Base-by-base conservation (phyloP, 2,329 filamentous ascomycete species). In the Knufia fluminis region DNA sequence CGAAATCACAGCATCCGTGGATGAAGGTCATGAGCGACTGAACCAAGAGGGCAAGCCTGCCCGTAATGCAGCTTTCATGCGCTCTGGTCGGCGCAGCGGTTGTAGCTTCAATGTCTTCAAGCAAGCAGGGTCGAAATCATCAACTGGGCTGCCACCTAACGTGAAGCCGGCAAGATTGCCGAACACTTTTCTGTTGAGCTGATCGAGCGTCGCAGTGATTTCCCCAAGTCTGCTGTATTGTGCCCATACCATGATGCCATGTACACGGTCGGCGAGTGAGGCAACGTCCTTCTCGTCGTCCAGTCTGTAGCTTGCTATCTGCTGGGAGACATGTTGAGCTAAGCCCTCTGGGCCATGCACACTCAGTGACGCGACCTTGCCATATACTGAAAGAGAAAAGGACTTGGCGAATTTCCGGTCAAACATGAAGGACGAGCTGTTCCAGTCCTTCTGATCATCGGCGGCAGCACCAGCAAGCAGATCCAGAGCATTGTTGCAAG, bases 401-500 rank as follows among this genome's bases (percentile, higher is more conserved):
- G 57, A 57, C 23, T 52, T 54, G 1, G 51, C 51, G 1, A 52
- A 51, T 45, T 55, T 54, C 46, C 49, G 54, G 46, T 48, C 43
- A 40, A 49, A 51, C 4, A 52, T 38, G n/a, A 56, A 55, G 20
- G 51, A 38, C 12, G 35, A 31, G 44, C 53, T 49, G 12, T 39
- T 35, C 19, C 51, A 47, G 14, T 43, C 6, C 17, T 40, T 49
- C 19, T 41, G 14, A 3, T 52, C 48, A 20, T 57, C 36, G 17
- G 52, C 24, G 2, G 50, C 50, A 3, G 54, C 57, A 4, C 39
- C 54, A 2, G 54, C 54, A 17, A 59, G 54, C 23, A 54, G 49
- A 49, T 53, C 56, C 12, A 58, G 36, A n/a, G 54, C 57, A 39
- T 55, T 57, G 45, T 57, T 58, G 51, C 56, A 59, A 10, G 52